Conservation (phyloP, 2,329 filamentous ascomycete genomes). For the Septoria petroselini region DNA sequence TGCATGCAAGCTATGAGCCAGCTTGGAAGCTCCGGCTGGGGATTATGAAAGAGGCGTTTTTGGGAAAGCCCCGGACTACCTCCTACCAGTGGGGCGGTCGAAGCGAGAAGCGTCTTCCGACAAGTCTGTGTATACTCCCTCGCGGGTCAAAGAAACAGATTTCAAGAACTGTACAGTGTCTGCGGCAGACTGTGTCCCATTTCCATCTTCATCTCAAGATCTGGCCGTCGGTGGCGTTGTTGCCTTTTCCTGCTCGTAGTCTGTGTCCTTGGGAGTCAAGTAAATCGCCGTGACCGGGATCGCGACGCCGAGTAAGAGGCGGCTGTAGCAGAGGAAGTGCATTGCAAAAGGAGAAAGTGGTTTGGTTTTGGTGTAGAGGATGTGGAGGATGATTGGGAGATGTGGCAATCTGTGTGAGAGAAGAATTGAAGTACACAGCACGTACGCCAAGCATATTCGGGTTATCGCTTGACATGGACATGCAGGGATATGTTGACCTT, state of each 20-base stretch:
- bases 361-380: no score
- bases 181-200: not conserved
- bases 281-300: constrained; percentile 22
- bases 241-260: not conserved
- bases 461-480: no score
- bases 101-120: no score
- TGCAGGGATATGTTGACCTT: no score
- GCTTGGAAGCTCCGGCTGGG: not conserved
- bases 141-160: no score
- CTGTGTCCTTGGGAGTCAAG: constrained; percentile 18
- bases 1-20: no score
- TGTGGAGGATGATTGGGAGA: no score
- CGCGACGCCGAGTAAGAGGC: constrained; percentile 18
- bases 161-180: not conserved
- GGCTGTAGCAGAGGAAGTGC: constrained; percentile 23
- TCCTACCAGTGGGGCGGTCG: no score
- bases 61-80: no score
- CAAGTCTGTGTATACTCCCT: no score
- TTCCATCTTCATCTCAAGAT: not conserved
- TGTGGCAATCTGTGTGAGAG: not conserved
- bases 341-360: constrained; percentile 6
- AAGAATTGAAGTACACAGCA: no score
- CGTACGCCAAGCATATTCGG: no score
- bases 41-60: not conserved
- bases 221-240: not conserved